Evolutionary conservation across 495 filamentous ascomycete genomes (phyloP), one percentile per base, ranked within the genome.

Genomic region (Mycothermus thermophilus): DNA sequence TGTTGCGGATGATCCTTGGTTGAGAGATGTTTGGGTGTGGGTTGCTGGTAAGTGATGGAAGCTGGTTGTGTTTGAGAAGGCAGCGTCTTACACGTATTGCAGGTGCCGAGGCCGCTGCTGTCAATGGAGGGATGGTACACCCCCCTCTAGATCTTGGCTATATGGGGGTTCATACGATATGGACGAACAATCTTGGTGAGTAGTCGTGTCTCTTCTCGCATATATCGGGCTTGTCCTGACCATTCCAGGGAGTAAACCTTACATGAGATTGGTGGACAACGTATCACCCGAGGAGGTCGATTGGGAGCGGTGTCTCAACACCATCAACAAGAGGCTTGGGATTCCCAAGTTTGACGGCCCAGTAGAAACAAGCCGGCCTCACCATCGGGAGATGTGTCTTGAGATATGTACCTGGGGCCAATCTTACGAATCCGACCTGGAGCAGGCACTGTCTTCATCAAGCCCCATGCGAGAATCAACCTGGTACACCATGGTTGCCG

Each of bases 401-500:
- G 70, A 77, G 30, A 75, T 90, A 30, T 90, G 82, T 42, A 77
- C 77, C 10, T 80, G 83, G 57, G 70, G 74, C 4, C 60, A 74
- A 26, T 43, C 44, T 12, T 60, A 72, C 17, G 67, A 79, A 21
- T 57, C 83, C 1, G 74, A 85, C 6, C 44, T 52, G 10, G 39
- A 46, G 14, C 49, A 59, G n/a, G 50, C 51, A 36, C 60, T 67
- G 18, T 60, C 56, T 34, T 66, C 50, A 57, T 55, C 57, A 5
- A 52, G 44, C 8, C 57, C 85, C 1, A 71, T 75, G 41, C 60
- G 62, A 12, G 62, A 75, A n/a, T 71, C 73, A 7, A 74, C 71
- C 1, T 71, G 79, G 47, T 71, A 84, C 51, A 92, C 86, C 20
- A 87, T 85, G 64, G 80, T 79, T 11, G 80, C 84, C 25, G 80